Base-by-base conservation (phyloP, 106 monocot genomes). In the Acorus gramineus region DNA sequence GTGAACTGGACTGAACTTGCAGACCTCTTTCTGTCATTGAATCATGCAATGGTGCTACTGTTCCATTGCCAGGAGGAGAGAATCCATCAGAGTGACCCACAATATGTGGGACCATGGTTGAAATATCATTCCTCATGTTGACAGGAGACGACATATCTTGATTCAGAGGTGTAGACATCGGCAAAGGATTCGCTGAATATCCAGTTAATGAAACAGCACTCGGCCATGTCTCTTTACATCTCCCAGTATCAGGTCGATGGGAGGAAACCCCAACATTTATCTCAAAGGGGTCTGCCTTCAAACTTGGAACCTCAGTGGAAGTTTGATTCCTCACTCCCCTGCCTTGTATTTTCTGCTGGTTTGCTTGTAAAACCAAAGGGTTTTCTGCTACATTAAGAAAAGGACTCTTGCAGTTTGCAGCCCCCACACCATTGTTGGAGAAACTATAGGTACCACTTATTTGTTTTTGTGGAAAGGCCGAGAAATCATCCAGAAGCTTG, bases 161-260 rank as follows among this genome's bases (percentile, higher is more conserved):
- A 72, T 57, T 52, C 50, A 77, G 68, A 14, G 66, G 13, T 8
- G 14, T 6, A 46, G 47, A 45, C 49, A 50, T 63, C 4, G 67
- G 28, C 14, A 76, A 65, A 68, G 58, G 69, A 12, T 66, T 73
- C 7, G 46, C 56, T 13, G 67, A 11, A 66, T 47, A 80, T n/a
- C 73, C 60, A 52, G 53, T 60, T 70, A 73, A 68, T 7, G 71
- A 67, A 69, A 61, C 57, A 54, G 69, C 81, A 79, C 5, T 56
- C 45, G 71, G 64, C 77, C 79, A 75, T 43, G 69, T 63, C 48
- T 80, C 74, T 44, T 75, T 77, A 61, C 84, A 79, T 64, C 73
- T 72, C 53, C 56, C 43, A 43, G 69, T 57, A 75, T 82, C 85
- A 76, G 70, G 48, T 62, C 72, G 59, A 71, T 62, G 60, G 8